Evolutionary conservation across 2,329 filamentous ascomycete genomes (phyloP).

Genomic region (Helicocarpus griseus): DNA sequence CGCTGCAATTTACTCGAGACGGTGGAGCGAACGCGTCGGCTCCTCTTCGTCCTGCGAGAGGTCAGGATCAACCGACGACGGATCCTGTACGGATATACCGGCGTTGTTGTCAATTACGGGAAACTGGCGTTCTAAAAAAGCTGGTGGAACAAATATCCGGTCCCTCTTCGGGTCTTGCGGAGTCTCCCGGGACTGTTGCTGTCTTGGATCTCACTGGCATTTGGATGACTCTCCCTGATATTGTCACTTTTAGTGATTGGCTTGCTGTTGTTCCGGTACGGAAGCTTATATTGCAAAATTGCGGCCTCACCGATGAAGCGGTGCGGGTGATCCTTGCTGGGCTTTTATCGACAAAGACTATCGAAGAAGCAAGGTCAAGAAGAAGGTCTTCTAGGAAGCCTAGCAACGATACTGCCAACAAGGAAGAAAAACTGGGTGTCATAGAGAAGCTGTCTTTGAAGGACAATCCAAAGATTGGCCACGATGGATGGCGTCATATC

Average conservation of each 20-base stretch:
- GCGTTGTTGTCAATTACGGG: slow-evolving; percentile 84
- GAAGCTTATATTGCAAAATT: slow-evolving; percentile 77
- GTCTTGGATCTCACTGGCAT: slow-evolving; percentile 79
- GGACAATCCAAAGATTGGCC: slow-evolving; percentile 75
- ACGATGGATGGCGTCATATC: slow-evolving; percentile 85
- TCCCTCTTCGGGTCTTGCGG: slow-evolving; percentile 53
- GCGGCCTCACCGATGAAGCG: slow-evolving; percentile 76
- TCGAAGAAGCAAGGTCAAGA: slow-evolving; percentile 47
- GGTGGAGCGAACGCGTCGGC: slow-evolving; percentile 36
- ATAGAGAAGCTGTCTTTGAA: slow-evolving; percentile 82
- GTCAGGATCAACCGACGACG: slow-evolving; percentile 65
- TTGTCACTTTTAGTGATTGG: slow-evolving; percentile 85
- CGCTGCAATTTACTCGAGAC: slow-evolving; percentile 70
- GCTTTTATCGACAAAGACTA: slow-evolving; percentile 66
- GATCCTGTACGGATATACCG: slow-evolving; percentile 90
- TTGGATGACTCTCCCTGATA: slow-evolving; percentile 70
- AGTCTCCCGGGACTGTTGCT: slow-evolving; percentile 63
- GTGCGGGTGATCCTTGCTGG: slow-evolving; percentile 79
- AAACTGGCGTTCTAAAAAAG: slow-evolving; percentile 84
- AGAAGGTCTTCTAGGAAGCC: slow-evolving; percentile 31
- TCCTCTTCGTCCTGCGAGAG: slow-evolving; percentile 23
- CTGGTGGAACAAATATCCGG: slow-evolving; percentile 80
- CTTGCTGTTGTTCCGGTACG: slow-evolving; percentile 85
- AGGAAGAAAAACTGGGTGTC: slow-evolving; percentile 47
- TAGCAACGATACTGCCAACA: slow-evolving; percentile 20